Conservation (phyloP, 2,329 filamentous ascomycete species). For the Grosmannia penicillata region DNA sequence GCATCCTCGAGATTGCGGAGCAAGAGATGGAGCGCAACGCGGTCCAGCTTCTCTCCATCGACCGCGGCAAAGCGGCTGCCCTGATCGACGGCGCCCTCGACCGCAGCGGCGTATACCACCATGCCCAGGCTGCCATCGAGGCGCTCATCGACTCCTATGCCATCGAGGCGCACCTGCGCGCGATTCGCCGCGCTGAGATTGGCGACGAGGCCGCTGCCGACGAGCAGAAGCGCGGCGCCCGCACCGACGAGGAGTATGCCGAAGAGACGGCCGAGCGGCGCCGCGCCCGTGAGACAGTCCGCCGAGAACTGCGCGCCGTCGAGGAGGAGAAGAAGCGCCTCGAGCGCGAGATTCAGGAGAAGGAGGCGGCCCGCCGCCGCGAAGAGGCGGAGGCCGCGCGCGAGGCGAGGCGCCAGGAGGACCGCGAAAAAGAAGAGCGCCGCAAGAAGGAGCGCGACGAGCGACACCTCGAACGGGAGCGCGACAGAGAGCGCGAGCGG, state of each 20-base stretch:
- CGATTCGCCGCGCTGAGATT: constrained; percentile 51
- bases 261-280: constrained; percentile 47
- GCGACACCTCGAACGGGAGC: constrained; percentile 19
- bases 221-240: constrained; percentile 50
- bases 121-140: constrained; percentile 52
- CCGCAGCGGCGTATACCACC: constrained; percentile 60
- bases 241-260: constrained; percentile 61
- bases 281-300: constrained; percentile 44
- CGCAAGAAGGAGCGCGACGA: constrained; percentile 26
- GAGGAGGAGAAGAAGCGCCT: constrained; percentile 47
- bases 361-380: constrained; percentile 21
- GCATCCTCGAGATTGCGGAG: constrained; percentile 55
- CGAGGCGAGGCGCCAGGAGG: constrained; percentile 19
- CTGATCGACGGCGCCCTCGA: constrained; percentile 68
- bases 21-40: constrained; percentile 64
- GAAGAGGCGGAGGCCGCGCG: constrained; percentile 19
- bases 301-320: constrained; percentile 43
- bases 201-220: constrained; percentile 53
- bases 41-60: constrained; percentile 53
- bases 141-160: constrained; percentile 51
- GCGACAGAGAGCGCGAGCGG: constrained; percentile 28
- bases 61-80: constrained; percentile 57
- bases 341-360: constrained; percentile 38
- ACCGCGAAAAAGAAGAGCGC: constrained; percentile 21
- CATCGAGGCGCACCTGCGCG: constrained; percentile 56